These are phyloP conservation scores for Megacollybia marginata DNA, from an alignment of 768 basidiomycete species.

Conservation along the genomic window DNA sequence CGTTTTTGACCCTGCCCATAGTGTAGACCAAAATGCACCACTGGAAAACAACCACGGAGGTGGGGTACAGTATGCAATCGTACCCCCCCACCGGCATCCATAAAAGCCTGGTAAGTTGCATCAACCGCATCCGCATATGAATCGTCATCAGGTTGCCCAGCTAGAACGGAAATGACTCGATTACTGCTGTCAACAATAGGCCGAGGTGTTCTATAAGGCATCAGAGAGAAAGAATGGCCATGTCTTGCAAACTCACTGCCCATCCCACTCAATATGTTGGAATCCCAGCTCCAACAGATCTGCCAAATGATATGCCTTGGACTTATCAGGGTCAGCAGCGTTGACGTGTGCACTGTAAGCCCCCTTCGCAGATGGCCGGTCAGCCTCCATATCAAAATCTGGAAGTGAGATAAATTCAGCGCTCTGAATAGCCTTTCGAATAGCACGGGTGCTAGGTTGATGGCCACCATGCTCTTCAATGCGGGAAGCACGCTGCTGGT, in stretches of 20 bases:
- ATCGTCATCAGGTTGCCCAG: constrained; percentile 4
- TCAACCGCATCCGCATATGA: constrained; percentile 1
- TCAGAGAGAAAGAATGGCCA: neutral
- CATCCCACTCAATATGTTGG: neutral
- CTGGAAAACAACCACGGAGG: constrained; percentile 9
- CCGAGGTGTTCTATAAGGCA: neutral
- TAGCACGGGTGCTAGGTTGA: neutral
- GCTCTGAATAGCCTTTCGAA: neutral
- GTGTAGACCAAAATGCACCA: constrained; percentile 9
- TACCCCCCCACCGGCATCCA: neutral
- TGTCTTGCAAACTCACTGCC: neutral
- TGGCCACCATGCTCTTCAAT: neutral
- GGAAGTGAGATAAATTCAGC: neutral
- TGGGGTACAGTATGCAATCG: neutral
- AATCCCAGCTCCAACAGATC: neutral
- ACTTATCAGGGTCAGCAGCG: neutral
- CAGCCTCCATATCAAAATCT: neutral
- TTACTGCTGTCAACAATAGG: neutral
- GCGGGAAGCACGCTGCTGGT: neutral
- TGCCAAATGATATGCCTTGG: neutral
- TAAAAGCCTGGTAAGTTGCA: neutral
- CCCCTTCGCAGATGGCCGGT: neutral
- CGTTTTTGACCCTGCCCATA: constrained; percentile 13
- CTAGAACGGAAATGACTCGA: constrained; percentile 4
- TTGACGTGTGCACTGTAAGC: neutral